Evolutionary conservation across 78 protist species (phyloP).

Genomic region (Anaeramoeba flamelloides): DNA sequence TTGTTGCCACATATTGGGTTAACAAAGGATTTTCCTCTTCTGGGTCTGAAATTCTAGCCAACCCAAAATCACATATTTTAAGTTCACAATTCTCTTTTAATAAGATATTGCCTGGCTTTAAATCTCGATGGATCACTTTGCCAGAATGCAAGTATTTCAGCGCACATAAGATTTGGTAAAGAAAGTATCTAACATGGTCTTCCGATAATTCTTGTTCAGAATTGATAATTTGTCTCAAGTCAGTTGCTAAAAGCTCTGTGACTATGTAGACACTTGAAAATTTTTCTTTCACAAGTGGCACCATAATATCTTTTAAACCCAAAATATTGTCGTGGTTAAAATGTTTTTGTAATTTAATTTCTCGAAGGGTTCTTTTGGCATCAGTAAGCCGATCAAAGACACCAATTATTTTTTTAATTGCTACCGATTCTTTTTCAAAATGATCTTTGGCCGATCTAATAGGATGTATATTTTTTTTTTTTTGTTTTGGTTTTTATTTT

Average conservation of each 20-base stretch:
- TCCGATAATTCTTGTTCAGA: slow-evolving; percentile 66
- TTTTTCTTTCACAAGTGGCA: no score
- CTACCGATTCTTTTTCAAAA: no score
- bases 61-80: slow-evolving; percentile 86
- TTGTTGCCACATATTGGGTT: slow-evolving; percentile 95
- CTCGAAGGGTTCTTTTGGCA: slow-evolving; percentile 83
- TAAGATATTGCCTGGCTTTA: slow-evolving; percentile 80
- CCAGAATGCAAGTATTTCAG: slow-evolving; percentile 80
- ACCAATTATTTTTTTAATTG: slow-evolving; percentile 85
- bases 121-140: slow-evolving; percentile 73
- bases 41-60: slow-evolving; percentile 47
- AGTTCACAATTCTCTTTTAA: slow-evolving; percentile 74
- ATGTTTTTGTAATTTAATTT: slow-evolving; percentile 60
- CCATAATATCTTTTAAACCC: neutral
- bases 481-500: no score
- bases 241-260: slow-evolving; percentile 87
- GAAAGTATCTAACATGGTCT: slow-evolving; percentile 81
- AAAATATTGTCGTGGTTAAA: slow-evolving; percentile 45
- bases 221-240: slow-evolving; percentile 66
- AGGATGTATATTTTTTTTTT: no score
- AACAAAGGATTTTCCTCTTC: slow-evolving; percentile 41
- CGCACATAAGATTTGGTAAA: slow-evolving; percentile 77
- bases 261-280: slow-evolving; percentile 10
- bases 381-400: slow-evolving; percentile 72
- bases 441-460: no score